A percentile compares a stretch with the other conserved stretches of the same genome.
Conservation (phyloP, 495 filamentous ascomycete genomes). For the Penicillium crystallinum region DNA sequence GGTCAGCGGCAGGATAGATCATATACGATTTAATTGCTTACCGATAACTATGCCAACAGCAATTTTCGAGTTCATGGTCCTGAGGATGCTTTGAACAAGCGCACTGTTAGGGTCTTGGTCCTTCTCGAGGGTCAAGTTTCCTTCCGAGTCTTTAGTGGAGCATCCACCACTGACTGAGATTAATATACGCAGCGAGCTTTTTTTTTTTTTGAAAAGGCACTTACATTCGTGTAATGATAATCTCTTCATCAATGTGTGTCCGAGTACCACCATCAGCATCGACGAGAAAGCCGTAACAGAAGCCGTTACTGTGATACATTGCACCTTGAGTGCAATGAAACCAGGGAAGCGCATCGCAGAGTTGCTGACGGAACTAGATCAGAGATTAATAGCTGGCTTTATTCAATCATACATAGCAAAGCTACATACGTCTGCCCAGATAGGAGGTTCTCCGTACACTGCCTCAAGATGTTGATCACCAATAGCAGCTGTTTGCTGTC, state of each 20-base stretch:
- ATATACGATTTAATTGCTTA: constrained; percentile 21
- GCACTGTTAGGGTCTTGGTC: constrained; percentile 37
- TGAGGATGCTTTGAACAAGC: constrained; percentile 30
- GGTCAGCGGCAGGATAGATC: neutral
- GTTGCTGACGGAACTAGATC: constrained; percentile 45
- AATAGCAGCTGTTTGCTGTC: neutral
- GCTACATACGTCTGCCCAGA: constrained; percentile 51
- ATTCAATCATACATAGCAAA: too few species aligned
- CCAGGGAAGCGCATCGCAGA: constrained; percentile 66
- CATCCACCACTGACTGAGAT: constrained; percentile 49
- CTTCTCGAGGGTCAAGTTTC: constrained; percentile 35
- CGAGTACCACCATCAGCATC: constrained; percentile 52
- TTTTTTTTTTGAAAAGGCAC: neutral
- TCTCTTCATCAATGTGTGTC: constrained; percentile 56
- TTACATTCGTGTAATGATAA: constrained; percentile 65
- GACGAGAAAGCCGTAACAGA: constrained; percentile 56
- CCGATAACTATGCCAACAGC: constrained; percentile 58
- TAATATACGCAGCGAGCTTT: constrained; percentile 6
- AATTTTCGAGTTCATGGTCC: constrained; percentile 26
- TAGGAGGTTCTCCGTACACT: constrained; percentile 41
- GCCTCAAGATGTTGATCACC: neutral
- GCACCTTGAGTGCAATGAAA: constrained; percentile 60
- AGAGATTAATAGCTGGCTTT: constrained; percentile 3
- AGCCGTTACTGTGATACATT: constrained; percentile 41
- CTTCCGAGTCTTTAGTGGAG: constrained; percentile 30